These are phyloP conservation scores for Thalia dealbata DNA, from an alignment of 176 grass and related monocot species.

Conservation along the genomic window DNA sequence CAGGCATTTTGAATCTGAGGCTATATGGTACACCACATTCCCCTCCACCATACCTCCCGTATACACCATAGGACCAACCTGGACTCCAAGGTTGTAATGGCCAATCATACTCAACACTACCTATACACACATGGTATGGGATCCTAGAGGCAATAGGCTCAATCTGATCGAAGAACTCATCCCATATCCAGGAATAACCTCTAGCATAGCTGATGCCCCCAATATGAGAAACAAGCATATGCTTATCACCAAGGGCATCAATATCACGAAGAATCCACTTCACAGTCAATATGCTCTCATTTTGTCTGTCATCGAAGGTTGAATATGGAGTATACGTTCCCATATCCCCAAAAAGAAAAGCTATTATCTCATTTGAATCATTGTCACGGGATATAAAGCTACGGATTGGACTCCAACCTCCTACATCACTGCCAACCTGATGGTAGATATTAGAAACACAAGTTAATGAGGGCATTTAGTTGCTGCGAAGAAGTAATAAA, in stretches of 20 bases:
- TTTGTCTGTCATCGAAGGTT: conserved; percentile 65
- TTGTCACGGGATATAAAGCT: conserved; percentile 80
- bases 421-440: conserved; percentile 66
- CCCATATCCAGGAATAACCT: no score
- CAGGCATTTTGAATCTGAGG: conserved; percentile 89
- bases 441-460: conserved; percentile 13
- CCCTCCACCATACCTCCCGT: conserved; percentile 72
- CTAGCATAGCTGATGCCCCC: no score
- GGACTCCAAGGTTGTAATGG: no score
- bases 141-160: no score
- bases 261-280: conserved; percentile 82
- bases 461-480: neutral
- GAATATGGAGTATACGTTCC: conserved; percentile 75
- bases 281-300: conserved; percentile 66
- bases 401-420: conserved; percentile 66
- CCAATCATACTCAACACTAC: no score
- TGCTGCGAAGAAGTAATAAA: neutral
- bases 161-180: no score
- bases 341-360: no score
- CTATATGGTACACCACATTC: conserved; percentile 96
- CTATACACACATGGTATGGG: no score
- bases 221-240: no score
- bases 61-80: conserved; percentile 43
- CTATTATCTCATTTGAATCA: conserved; percentile 62
- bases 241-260: conserved; percentile 64